A percentile compares a stretch with the other conserved stretches of the same genome.
phyloP scores from a whole-genome alignment of 495 filamentous ascomycete genomes.

The Penicillium desertorum region DNA sequence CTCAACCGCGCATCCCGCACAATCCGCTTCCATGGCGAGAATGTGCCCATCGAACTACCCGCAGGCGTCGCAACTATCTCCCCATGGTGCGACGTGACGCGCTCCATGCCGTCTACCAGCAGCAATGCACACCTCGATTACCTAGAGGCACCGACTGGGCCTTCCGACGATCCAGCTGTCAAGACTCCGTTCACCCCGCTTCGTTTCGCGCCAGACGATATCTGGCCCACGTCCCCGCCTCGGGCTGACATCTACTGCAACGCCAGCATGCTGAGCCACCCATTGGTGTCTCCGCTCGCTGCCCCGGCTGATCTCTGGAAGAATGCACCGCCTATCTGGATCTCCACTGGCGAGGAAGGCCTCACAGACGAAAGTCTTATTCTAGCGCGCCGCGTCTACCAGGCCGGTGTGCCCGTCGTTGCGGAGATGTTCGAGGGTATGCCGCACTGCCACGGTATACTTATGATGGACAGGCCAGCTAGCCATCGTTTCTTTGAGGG shows the following conservation, averaged over 20 bases:
- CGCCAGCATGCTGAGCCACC: slow-evolving; percentile 64
- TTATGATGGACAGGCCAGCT: slow-evolving; percentile 55
- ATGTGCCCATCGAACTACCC: slow-evolving; percentile 64
- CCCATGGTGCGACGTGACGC: slow-evolving; percentile 76
- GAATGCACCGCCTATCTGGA: slow-evolving; percentile 66
- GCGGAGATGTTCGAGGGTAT: slow-evolving; percentile 81
- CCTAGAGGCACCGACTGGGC: slow-evolving; percentile 49
- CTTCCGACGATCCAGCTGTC: slow-evolving; percentile 31
- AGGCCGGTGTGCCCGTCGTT: slow-evolving; percentile 62
- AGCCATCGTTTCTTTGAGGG: slow-evolving; percentile 53
- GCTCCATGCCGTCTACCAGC: slow-evolving; percentile 67
- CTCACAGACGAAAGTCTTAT: slow-evolving; percentile 70
- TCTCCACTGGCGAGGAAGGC: slow-evolving; percentile 76
- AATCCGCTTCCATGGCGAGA: slow-evolving; percentile 62
- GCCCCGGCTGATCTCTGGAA: slow-evolving; percentile 60
- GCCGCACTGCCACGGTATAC: slow-evolving; percentile 79
- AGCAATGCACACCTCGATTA: slow-evolving; percentile 71
- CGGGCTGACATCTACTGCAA: slow-evolving; percentile 68
- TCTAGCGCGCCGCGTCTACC: slow-evolving; percentile 57
- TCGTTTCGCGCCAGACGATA: slow-evolving; percentile 48
- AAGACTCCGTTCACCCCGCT: slow-evolving; percentile 23
- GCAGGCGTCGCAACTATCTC: slow-evolving; percentile 64
- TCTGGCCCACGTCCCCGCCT: slow-evolving; percentile 74
- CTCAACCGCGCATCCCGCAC: slow-evolving; percentile 55
- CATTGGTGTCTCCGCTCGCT: slow-evolving; percentile 69